phyloP scores from a whole-genome alignment of 768 basidiomycete genomes.

The Termitomyces sp. region DNA sequence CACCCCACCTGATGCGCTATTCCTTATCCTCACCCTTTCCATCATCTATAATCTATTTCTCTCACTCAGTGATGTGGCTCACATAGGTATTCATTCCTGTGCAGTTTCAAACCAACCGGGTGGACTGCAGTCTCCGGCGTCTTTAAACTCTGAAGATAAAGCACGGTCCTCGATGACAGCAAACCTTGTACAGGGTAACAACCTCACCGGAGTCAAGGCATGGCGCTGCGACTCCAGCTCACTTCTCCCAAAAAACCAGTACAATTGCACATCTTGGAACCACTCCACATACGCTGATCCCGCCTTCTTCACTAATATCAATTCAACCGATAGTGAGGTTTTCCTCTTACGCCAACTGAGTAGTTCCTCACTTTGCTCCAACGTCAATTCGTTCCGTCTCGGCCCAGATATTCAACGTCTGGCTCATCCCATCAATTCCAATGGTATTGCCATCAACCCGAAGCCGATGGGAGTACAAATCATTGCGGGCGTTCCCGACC shows the following conservation, averaged over 20 bases:
- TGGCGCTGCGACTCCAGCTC: constrained; percentile 10
- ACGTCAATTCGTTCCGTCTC: constrained; percentile 15
- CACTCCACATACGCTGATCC: constrained; percentile 21
- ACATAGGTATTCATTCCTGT: constrained; percentile 11
- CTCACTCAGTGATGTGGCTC: constrained; percentile 12
- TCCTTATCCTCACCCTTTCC: constrained; percentile 15
- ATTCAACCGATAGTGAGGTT: constrained; percentile 20
- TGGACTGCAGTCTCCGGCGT: constrained; percentile 19
- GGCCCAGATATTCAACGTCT: constrained; percentile 11
- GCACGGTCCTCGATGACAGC: constrained; percentile 6
- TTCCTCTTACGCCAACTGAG: constrained; percentile 18
- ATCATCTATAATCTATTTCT: constrained; percentile 10
- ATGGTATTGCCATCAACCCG: constrained; percentile 15
- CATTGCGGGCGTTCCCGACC: constrained; percentile 17
- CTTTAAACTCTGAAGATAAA: constrained; percentile 8
- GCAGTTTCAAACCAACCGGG: constrained; percentile 8
- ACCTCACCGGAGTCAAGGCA: constrained; percentile 6
- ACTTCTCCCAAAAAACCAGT: background rate
- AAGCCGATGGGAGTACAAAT: constrained; percentile 14
- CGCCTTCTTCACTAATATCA: constrained; percentile 12
- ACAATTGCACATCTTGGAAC: constrained; percentile 17
- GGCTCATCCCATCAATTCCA: constrained; percentile 4
- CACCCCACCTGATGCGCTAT: constrained; percentile 9
- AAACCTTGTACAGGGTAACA: constrained; percentile 12
- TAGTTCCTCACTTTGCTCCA: background rate